These are phyloP conservation scores for Bimuria novae-zelandiae DNA, from an alignment of 2,329 filamentous ascomycete genomes.

Conservation along the genomic window DNA sequence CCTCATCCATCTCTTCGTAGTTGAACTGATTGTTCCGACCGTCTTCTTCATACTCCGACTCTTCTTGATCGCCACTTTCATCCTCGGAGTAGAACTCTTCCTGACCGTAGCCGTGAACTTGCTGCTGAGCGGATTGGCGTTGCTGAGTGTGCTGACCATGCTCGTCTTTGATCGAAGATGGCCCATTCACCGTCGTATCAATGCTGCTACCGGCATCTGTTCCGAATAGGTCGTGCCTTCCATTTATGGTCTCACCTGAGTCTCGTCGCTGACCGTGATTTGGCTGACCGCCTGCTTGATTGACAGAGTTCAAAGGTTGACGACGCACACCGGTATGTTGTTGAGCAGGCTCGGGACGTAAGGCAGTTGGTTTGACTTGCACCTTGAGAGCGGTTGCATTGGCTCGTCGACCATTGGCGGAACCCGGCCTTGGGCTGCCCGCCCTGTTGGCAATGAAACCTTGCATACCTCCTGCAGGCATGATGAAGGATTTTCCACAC, in stretches of 20 bases:
- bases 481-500: neutral
- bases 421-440: slow-evolving; percentile 21
- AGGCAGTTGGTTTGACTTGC: slow-evolving; percentile 10
- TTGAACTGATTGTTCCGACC: slow-evolving; percentile 4
- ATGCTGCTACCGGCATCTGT: slow-evolving; percentile 46
- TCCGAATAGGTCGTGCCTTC: slow-evolving; percentile 34
- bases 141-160: slow-evolving; percentile 18
- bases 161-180: slow-evolving; percentile 25
- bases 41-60: slow-evolving; percentile 17
- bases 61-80: slow-evolving; percentile 12
- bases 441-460: slow-evolving; percentile 23
- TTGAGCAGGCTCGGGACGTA: slow-evolving; percentile 16
- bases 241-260: slow-evolving; percentile 16
- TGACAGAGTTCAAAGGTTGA: neutral
- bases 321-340: slow-evolving; percentile 6
- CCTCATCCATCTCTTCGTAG: slow-evolving; percentile 4
- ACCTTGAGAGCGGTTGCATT: slow-evolving; percentile 31
- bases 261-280: slow-evolving; percentile 20
- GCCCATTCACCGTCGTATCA: slow-evolving; percentile 37
- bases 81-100: slow-evolving; percentile 7
- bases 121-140: slow-evolving; percentile 10
- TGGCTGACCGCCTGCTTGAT: slow-evolving; percentile 9
- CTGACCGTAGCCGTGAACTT: slow-evolving; percentile 10
- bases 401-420: slow-evolving; percentile 18
- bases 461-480: slow-evolving; percentile 18